A percentile compares a stretch with the other conserved stretches of the same genome.
Evolutionary conservation across 2,329 filamentous ascomycete species (phyloP).

Genomic region (Plenodomus biglobosus): DNA sequence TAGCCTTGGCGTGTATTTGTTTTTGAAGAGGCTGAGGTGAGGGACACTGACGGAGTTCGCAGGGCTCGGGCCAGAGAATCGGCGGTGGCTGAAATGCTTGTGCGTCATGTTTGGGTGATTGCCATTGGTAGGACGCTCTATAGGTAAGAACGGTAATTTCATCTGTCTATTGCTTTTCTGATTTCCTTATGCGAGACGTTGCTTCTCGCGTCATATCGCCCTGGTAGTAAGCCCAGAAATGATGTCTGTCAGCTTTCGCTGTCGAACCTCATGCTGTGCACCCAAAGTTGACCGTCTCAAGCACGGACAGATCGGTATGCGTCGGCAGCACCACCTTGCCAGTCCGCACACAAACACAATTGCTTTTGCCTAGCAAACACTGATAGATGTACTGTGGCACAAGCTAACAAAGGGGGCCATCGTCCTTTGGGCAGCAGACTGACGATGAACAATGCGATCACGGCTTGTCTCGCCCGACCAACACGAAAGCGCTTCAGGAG

Average conservation of each 20-base stretch:
- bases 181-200: conserved; percentile 33
- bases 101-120: conserved; percentile 38
- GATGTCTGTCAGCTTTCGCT: conserved; percentile 29
- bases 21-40: conserved; percentile 44
- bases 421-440: conserved; percentile 8
- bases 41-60: conserved; percentile 41
- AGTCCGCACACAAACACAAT: conserved; percentile 11
- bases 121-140: conserved; percentile 34
- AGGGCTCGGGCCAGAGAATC: conserved; percentile 43
- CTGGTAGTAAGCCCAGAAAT: conserved; percentile 27
- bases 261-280: conserved; percentile 33
- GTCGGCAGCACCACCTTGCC: conserved; percentile 23
- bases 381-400: conserved; percentile 20
- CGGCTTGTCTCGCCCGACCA: conserved; percentile 12
- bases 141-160: conserved; percentile 31
- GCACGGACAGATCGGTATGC: conserved; percentile 34
- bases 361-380: conserved; percentile 16
- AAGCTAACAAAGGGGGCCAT: conserved; percentile 21
- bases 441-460: conserved; percentile 9
- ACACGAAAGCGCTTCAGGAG: conserved; percentile 11
- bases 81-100: conserved; percentile 45
- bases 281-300: conserved; percentile 30
- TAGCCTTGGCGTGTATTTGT: conserved; percentile 42
- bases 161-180: conserved; percentile 31
- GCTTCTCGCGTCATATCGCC: conserved; percentile 37